Evolutionary conservation across 106 monocot species (phyloP).

Genomic region (Dendrobium officinale): DNA sequence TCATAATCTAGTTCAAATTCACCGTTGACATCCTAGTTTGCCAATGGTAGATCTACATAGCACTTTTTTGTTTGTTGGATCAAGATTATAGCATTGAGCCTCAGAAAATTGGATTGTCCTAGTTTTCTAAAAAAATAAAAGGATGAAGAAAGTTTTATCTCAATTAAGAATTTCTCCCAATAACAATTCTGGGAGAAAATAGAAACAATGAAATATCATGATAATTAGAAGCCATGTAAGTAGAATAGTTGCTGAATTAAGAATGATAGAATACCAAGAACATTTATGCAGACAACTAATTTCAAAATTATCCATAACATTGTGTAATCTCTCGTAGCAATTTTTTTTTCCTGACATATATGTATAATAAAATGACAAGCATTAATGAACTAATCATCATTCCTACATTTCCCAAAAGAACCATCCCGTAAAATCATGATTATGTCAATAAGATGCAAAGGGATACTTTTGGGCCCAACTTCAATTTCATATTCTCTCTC

Average conservation of each 20-base stretch:
- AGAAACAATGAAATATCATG: not conserved
- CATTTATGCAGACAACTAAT: not conserved
- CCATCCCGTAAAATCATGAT: not conserved
- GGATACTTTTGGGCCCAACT: not conserved
- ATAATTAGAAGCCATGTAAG: not conserved
- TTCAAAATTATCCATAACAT: not conserved
- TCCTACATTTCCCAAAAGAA: not conserved
- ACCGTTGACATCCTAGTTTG: slow-evolving; percentile 69
- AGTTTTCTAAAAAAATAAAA: slow-evolving; percentile 43
- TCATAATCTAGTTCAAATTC: slow-evolving; percentile 94
- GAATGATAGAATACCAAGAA: not conserved
- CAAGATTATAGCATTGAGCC: slow-evolving; percentile 86
- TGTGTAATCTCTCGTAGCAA: not conserved
- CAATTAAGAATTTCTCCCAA: not conserved
- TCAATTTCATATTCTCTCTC: not conserved
- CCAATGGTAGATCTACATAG: slow-evolving; percentile 47
- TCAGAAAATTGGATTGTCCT: slow-evolving; percentile 62
- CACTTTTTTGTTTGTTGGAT: slow-evolving; percentile 61
- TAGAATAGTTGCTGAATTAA: not conserved
- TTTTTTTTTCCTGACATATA: not conserved
- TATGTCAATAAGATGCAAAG: not conserved
- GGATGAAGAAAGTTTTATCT: not conserved
- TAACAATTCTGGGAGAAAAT: not conserved
- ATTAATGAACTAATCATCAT: not conserved
- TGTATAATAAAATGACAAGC: not conserved